Evolutionary conservation across 2,329 filamentous ascomycete genomes (phyloP).

Genomic region (Aureobasidium sp.): DNA sequence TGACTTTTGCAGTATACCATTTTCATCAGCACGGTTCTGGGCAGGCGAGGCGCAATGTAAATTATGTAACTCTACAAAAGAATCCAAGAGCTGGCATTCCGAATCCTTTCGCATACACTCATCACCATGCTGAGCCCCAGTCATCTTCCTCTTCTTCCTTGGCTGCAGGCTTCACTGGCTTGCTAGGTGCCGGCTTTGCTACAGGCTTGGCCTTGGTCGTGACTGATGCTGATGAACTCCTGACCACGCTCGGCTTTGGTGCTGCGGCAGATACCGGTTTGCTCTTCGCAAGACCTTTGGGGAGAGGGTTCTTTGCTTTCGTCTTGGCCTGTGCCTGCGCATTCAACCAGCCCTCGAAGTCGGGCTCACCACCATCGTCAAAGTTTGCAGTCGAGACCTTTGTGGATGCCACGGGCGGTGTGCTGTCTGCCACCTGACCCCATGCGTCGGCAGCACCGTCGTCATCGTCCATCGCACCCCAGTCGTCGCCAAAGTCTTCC

Average conservation of each 20-base stretch:
- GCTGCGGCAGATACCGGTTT: constrained; percentile 30
- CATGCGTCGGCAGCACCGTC: constrained; percentile 46
- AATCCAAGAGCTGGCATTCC: constrained; percentile 3
- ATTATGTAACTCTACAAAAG: constrained; percentile 14
- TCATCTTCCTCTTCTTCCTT: constrained; percentile 34
- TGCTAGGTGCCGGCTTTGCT: constrained; percentile 24
- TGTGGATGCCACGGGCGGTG: constrained; percentile 24
- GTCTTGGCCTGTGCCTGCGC: constrained; percentile 75
- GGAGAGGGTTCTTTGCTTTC: constrained; percentile 57
- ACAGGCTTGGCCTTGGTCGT: constrained; percentile 10
- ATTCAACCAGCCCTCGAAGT: constrained; percentile 92
- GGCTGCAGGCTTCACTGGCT: constrained; percentile 25
- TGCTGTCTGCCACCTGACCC: constrained; percentile 42
- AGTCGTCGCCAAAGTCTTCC: constrained; percentile 62
- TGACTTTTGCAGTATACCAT: constrained; percentile 10
- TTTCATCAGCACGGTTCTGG: background rate
- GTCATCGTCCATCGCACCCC: constrained; percentile 60
- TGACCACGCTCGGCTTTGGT: constrained; percentile 21
- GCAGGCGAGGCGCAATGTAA: constrained; percentile 12
- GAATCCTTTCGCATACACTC: background rate
- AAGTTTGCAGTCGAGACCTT: constrained; percentile 44
- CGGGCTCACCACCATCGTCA: constrained; percentile 81
- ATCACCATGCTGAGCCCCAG: constrained; percentile 35
- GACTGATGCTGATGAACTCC: background rate
- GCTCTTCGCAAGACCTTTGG: constrained; percentile 73